These are phyloP conservation scores for Kuraishia borneana DNA, from an alignment of 805 yeast species.

Conservation along the genomic window DNA sequence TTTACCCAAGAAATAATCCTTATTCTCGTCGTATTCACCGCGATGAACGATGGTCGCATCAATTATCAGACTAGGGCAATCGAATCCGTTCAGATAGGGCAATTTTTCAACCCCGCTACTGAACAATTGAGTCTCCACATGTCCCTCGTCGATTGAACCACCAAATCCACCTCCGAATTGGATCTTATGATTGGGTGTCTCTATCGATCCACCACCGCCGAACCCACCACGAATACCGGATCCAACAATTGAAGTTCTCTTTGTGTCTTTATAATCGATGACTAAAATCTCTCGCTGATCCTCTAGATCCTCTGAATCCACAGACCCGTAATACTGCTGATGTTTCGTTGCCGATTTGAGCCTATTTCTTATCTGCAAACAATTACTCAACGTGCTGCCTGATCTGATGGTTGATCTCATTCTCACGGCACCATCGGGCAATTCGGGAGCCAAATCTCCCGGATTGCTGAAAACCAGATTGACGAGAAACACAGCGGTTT, in stretches of 20 bases:
- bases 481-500: neutral
- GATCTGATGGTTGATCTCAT: neutral
- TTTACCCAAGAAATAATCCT: neutral
- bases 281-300: neutral
- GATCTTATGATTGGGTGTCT: neutral
- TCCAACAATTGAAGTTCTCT: neutral
- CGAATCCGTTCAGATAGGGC: conserved; percentile 1
- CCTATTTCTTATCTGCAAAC: conserved; percentile 1
- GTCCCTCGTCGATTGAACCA: neutral
- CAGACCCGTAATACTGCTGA: neutral
- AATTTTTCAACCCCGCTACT: neutral
- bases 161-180: conserved; percentile 2
- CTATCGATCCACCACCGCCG: neutral
- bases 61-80: neutral
- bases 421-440: neutral
- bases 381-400: neutral
- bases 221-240: neutral
- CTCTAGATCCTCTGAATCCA: neutral
- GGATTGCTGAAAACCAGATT: neutral
- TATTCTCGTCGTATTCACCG: neutral
- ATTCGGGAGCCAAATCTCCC: neutral
- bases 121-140: neutral
- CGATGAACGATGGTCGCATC: neutral
- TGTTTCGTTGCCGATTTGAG: conserved; percentile 1
- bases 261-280: neutral